phyloP scores from a whole-genome alignment of 495 filamentous ascomycete genomes.

The Neurospora sp. region DNA sequence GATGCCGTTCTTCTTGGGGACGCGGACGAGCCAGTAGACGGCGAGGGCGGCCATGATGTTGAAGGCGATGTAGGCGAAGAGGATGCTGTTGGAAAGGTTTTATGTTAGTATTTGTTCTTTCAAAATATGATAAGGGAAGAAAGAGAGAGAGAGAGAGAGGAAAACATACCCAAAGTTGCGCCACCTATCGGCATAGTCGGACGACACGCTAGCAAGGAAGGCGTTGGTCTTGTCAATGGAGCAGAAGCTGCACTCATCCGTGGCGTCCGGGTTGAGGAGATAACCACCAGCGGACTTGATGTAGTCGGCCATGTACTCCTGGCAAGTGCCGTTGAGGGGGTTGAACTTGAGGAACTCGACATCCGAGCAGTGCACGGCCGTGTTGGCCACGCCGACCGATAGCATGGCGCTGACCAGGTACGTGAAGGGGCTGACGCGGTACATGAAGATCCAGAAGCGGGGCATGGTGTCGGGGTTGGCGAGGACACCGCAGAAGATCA shows the following conservation, averaged over 20 bases:
- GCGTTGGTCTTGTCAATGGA: conserved; percentile 47
- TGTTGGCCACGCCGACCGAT: conserved; percentile 52
- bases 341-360: conserved; percentile 51
- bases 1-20: conserved; percentile 51
- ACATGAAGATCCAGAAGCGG: conserved; percentile 81
- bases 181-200: conserved; percentile 50
- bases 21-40: conserved; percentile 70
- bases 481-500: conserved; percentile 70
- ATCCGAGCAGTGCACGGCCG: conserved; percentile 44
- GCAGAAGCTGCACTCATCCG: conserved; percentile 52
- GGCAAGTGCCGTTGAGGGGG: conserved; percentile 44
- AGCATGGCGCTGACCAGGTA: conserved; percentile 59
- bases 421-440: conserved; percentile 64
- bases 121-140: background rate
- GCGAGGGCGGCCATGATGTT: conserved; percentile 62
- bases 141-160: background rate
- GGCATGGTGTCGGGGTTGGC: conserved; percentile 51
- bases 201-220: conserved; percentile 43
- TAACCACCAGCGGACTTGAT: conserved; percentile 36
- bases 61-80: conserved; percentile 63
- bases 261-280: conserved; percentile 42
- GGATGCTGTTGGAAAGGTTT: conserved; percentile 21
- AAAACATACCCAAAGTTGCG: conserved; percentile 52
- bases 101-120: conserved; percentile 10
- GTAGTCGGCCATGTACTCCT: conserved; percentile 46